These are phyloP conservation scores for Auricularia cornea DNA, from an alignment of 768 basidiomycete genomes.

Conservation along the genomic window DNA sequence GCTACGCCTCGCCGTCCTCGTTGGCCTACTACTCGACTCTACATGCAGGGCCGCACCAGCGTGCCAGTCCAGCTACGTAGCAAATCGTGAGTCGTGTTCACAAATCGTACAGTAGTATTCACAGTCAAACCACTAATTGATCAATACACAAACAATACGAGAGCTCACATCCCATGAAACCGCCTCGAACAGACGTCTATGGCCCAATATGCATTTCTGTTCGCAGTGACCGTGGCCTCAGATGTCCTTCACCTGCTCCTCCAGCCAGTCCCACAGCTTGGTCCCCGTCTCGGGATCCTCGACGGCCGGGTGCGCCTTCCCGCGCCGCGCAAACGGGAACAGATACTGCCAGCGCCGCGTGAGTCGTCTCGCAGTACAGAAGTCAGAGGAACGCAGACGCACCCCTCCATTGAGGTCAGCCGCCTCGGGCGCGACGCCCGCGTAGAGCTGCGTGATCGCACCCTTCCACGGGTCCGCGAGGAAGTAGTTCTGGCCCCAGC, in stretches of 20 bases:
- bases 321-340: conserved; percentile 21
- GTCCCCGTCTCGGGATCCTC: conserved; percentile 18
- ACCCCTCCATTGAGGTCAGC: conserved; percentile 35
- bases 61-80: too few species aligned
- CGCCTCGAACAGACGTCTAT: too few species aligned
- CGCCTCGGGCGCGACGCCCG: conserved; percentile 33
- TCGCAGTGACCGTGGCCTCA: too few species aligned
- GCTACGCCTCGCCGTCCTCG: too few species aligned
- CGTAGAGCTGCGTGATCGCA: conserved; percentile 37
- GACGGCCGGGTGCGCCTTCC: conserved; percentile 9
- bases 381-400: neutral
- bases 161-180: too few species aligned
- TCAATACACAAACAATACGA: too few species aligned
- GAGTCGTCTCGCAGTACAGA: neutral
- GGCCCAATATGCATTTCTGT: too few species aligned
- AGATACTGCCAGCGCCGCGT: conserved; percentile 12
- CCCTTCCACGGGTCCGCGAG: conserved; percentile 27
- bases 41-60: too few species aligned
- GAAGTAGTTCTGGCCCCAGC: conserved; percentile 12
- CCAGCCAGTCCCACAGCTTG: conserved; percentile 24
- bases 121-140: too few species aligned
- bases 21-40: too few species aligned
- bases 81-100: too few species aligned
- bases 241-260: conserved; percentile 20
- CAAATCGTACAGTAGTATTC: too few species aligned